These are phyloP conservation scores for Penicillium coprophilum DNA, from an alignment of 495 filamentous ascomycete species.

Conservation along the genomic window DNA sequence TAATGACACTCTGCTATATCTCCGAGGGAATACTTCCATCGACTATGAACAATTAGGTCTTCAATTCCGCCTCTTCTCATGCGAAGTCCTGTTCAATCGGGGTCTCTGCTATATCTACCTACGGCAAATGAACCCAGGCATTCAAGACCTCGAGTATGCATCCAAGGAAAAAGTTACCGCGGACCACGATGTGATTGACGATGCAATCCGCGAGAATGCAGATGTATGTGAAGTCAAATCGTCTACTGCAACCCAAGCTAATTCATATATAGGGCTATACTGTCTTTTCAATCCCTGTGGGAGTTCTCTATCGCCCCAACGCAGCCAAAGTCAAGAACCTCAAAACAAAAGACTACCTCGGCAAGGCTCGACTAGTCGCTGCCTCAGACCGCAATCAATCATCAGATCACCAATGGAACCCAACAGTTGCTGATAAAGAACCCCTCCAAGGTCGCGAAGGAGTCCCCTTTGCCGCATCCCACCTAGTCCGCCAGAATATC, in stretches of 20 bases:
- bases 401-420: constrained; percentile 27
- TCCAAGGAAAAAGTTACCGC: constrained; percentile 94
- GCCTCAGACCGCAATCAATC: constrained; percentile 65
- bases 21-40: constrained; percentile 94
- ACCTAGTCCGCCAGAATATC: constrained; percentile 83
- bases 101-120: constrained; percentile 98
- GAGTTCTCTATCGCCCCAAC: constrained; percentile 91
- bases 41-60: constrained; percentile 97
- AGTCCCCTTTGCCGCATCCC: constrained; percentile 85
- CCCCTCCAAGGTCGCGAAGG: constrained; percentile 75
- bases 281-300: constrained; percentile 97
- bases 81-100: constrained; percentile 97
- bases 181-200: constrained; percentile 96
- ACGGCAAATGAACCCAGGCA: constrained; percentile 81
- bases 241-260: constrained; percentile 3
- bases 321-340: constrained; percentile 98
- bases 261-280: constrained; percentile 75
- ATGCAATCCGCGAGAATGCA: constrained; percentile 89
- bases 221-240: constrained; percentile 61
- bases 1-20: constrained; percentile 94
- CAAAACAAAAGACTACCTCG: constrained; percentile 94
- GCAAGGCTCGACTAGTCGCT: constrained; percentile 90
- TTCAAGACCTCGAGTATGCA: constrained; percentile 88
- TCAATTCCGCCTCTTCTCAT: constrained; percentile 94
- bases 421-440: constrained; percentile 26